Evolutionary conservation across 2,329 filamentous ascomycete species (phyloP), one percentile per base, ranked within the genome.

Genomic region (Pseudocercospora ulei): DNA sequence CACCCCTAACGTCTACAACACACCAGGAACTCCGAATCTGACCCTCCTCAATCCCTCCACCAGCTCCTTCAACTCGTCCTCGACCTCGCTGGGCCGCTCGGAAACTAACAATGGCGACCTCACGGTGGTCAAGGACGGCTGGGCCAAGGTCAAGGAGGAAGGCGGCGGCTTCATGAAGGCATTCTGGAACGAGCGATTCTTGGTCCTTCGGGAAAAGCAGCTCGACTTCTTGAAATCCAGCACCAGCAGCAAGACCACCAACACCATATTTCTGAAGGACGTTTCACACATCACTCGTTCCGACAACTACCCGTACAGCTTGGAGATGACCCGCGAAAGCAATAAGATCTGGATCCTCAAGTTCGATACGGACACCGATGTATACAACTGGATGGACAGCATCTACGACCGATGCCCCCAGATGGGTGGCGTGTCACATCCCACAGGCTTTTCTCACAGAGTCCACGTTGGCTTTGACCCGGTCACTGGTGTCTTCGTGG

Each of bases 371-470:
- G 90, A 98, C 56, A 88, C 94, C 57, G 90, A 98, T 53, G 77
- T 98, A 38, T 98, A 98, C 63, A 86, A 93, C 56, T 98, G 90
- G 90, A 94, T 96, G 56, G 90, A 98, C 62, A 84, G 87, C 61
- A 92, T 98, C 51, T 96, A 96, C 61, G 86, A 88, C 53, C 81
- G 88, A 49, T 96, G 88, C 62, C 90, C 90, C 11, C 88, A 85
- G 47, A 94, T 96, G 85, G 87, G 90, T 46, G 90, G 90, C 53
- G 90, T 98, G 40, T 95, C 88, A 65, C 95, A 96, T 62, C 90
- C 90, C 4, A 96, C 90, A 50, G 95, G 96, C 67, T 98, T 98
- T 67, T 86, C 82, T 14, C 90, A 98, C 61, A 82, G 87, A 30
- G 87, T 98, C 14, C 90, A 98, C 61, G 90, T 98, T 50, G 90